A percentile compares a stretch with the other conserved stretches of the same genome.
These are phyloP conservation scores for Grosmannia huntii DNA, from an alignment of 2,329 filamentous ascomycete species.

Conservation along the genomic window DNA sequence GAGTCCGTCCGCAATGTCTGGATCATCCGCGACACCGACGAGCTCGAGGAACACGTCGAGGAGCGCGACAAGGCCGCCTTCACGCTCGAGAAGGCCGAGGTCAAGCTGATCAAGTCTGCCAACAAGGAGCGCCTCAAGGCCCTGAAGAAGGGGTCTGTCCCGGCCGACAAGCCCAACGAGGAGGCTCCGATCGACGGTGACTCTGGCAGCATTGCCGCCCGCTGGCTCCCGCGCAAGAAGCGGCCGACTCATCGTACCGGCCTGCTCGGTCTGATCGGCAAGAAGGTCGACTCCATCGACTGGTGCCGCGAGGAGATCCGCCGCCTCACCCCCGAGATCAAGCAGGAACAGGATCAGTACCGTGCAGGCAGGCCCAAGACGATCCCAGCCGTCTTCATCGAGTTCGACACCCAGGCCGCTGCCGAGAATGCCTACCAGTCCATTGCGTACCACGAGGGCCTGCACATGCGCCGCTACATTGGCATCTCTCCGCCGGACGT, in stretches of 20 bases:
- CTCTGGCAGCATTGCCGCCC: constrained; percentile 57
- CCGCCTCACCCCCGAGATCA: constrained; percentile 59
- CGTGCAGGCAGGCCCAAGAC: constrained; percentile 50
- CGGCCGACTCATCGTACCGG: constrained; percentile 66
- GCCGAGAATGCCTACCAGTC: constrained; percentile 82
- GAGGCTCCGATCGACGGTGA: constrained; percentile 45
- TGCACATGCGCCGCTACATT: constrained; percentile 78
- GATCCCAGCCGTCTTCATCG: constrained; percentile 74
- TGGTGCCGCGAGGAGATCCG: constrained; percentile 73
- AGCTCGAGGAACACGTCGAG: constrained; percentile 69
- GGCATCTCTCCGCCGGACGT: constrained; percentile 73
- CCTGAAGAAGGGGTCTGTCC: constrained; percentile 44
- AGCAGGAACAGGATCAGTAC: constrained; percentile 55
- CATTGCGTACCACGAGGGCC: constrained; percentile 71
- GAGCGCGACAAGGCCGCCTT: constrained; percentile 69
- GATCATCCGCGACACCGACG: constrained; percentile 65
- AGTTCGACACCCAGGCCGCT: constrained; percentile 70
- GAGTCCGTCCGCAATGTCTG: constrained; percentile 71
- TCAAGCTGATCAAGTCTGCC: constrained; percentile 68
- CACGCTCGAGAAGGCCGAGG: constrained; percentile 76
- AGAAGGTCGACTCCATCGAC: constrained; percentile 89
- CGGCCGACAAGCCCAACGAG: constrained; percentile 18
- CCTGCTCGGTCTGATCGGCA: constrained; percentile 56
- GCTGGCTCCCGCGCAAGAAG: constrained; percentile 61
- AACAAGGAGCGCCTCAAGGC: constrained; percentile 60